These are phyloP conservation scores for Dovyalis caffra DNA, from an alignment of 345 rosid genomes.

Conservation along the genomic window DNA sequence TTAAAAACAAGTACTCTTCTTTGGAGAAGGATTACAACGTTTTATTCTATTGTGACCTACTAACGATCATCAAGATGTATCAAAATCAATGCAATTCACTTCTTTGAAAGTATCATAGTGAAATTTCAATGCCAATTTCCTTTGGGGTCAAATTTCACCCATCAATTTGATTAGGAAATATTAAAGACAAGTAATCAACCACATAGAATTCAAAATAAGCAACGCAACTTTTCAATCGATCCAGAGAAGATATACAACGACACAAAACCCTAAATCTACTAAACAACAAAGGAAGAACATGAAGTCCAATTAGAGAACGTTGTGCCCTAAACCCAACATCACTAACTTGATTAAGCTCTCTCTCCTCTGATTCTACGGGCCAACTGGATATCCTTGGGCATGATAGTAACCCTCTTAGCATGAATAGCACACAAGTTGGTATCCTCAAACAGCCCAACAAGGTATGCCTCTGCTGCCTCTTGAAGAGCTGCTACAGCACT, in stretches of 20 bases:
- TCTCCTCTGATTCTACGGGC: conserved; percentile 28
- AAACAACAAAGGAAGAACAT: too few relatives aligned
- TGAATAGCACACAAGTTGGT: conserved; percentile 26
- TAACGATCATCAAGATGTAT: conserved; percentile 92
- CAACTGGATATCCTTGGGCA: conserved; percentile 28
- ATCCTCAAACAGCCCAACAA: conserved; percentile 29
- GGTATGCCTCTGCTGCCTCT: conserved; percentile 25
- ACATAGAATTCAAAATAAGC: too few relatives aligned
- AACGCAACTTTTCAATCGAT: too few relatives aligned
- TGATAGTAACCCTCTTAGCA: conserved; percentile 24
- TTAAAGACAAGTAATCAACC: too few relatives aligned
- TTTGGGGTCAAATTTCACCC: too few relatives aligned
- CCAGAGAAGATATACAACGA: too few relatives aligned
- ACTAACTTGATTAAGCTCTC: neutral
- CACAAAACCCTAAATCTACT: too few relatives aligned
- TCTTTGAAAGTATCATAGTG: conserved; percentile 73
- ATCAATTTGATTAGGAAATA: too few relatives aligned
- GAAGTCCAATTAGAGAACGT: neutral
- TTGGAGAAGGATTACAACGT: too few relatives aligned
- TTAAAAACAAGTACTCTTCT: too few relatives aligned
- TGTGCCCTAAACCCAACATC: too few relatives aligned
- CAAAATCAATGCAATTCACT: conserved; percentile 73
- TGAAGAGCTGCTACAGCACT: conserved; percentile 25
- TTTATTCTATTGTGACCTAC: conserved; percentile 61
- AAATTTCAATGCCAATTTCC: too few relatives aligned